These are phyloP conservation scores for Sphaerulina musiva DNA, from an alignment of 2,329 filamentous ascomycete genomes.

Conservation along the genomic window DNA sequence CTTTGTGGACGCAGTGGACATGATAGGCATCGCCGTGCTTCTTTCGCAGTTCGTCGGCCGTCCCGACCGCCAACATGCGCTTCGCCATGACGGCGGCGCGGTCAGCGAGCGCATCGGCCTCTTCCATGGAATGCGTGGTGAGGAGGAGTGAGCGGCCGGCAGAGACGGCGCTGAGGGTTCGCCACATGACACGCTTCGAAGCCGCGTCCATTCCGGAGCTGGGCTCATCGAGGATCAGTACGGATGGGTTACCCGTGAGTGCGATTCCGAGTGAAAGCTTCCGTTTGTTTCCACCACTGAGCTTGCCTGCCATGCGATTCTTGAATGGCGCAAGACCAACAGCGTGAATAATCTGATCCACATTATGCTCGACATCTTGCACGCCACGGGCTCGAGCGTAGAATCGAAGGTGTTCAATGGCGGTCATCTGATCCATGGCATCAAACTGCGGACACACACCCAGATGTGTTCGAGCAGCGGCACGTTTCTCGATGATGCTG, in stretches of 20 bases:
- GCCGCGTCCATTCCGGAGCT: slow-evolving; percentile 84
- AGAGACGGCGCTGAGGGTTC: slow-evolving; percentile 66
- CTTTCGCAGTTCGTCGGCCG: slow-evolving; percentile 62
- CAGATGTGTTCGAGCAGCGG: slow-evolving; percentile 65
- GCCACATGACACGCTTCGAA: slow-evolving; percentile 90
- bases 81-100: slow-evolving; percentile 80
- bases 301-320: slow-evolving; percentile 66
- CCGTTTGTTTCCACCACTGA: slow-evolving; percentile 89
- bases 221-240: slow-evolving; percentile 83
- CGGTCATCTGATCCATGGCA: slow-evolving; percentile 86
- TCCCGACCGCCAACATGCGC: slow-evolving; percentile 78
- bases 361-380: slow-evolving; percentile 66
- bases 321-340: slow-evolving; percentile 69
- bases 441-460: slow-evolving; percentile 78
- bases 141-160: slow-evolving; percentile 75
- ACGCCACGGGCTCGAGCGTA: slow-evolving; percentile 82
- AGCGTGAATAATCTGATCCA: slow-evolving; percentile 68
- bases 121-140: slow-evolving; percentile 93
- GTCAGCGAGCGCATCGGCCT: slow-evolving; percentile 79
- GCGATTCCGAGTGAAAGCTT: slow-evolving; percentile 86
- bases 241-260: slow-evolving; percentile 82
- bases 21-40: slow-evolving; percentile 73
- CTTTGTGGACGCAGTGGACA: slow-evolving; percentile 70
- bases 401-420: slow-evolving; percentile 76
- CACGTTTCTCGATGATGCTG: slow-evolving; percentile 65